phyloP scores from a whole-genome alignment of 2,329 filamentous ascomycete species.

The Mycosphaerella arachidis region DNA sequence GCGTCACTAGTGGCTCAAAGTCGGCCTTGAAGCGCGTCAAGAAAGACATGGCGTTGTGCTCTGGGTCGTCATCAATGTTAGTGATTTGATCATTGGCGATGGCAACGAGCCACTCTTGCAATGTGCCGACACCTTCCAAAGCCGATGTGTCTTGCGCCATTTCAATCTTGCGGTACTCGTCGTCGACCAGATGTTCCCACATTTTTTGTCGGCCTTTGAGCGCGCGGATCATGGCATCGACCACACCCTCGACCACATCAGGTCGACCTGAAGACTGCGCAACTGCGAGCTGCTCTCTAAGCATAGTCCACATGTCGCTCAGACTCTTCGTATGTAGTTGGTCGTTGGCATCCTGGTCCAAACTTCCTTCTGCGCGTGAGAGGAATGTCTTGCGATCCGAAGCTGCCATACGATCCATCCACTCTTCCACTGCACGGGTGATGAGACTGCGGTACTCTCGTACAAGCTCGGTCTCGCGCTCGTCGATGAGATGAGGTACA shows the following conservation, averaged over 20 bases:
- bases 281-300: slow-evolving; percentile 84
- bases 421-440: slow-evolving; percentile 91
- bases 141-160: slow-evolving; percentile 53
- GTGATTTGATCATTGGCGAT: slow-evolving; percentile 98
- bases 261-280: slow-evolving; percentile 78
- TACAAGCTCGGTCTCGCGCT: slow-evolving; percentile 82
- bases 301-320: slow-evolving; percentile 95
- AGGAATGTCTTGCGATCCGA: slow-evolving; percentile 78
- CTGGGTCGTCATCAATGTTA: slow-evolving; percentile 79
- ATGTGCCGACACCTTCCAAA: slow-evolving; percentile 65
- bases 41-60: slow-evolving; percentile 72
- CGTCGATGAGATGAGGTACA: slow-evolving; percentile 80
- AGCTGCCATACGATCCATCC: slow-evolving; percentile 88
- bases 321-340: slow-evolving; percentile 89
- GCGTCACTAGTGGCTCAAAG: slow-evolving; percentile 73
- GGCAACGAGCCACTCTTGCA: slow-evolving; percentile 89
- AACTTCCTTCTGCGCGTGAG: slow-evolving; percentile 70
- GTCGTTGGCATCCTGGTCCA: slow-evolving; percentile 83
- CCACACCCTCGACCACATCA: slow-evolving; percentile 90
- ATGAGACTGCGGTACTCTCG: slow-evolving; percentile 93
- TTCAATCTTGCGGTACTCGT: slow-evolving; percentile 74
- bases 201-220: slow-evolving; percentile 76
- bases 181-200: slow-evolving; percentile 84
- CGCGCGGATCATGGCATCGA: slow-evolving; percentile 91
- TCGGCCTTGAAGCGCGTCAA: slow-evolving; percentile 80